Evolutionary conservation across 2,329 filamentous ascomycete species (phyloP), one percentile per base, ranked within the genome.

Genomic region (Aureobasidium sp.): DNA sequence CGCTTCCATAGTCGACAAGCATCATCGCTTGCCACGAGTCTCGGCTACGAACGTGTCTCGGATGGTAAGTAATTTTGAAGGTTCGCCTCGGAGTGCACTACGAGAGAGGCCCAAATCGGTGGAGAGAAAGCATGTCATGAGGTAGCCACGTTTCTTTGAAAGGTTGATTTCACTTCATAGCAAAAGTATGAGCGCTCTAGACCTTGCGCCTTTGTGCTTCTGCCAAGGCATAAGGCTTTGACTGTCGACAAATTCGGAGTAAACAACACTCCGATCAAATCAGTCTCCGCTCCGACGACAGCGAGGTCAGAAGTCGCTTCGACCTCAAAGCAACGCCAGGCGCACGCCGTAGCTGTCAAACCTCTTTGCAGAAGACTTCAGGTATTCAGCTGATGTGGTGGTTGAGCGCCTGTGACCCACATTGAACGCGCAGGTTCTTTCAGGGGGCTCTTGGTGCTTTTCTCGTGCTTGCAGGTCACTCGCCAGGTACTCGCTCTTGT

Each of bases 361-460:
- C 19, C 19, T 22, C 12, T 39, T 39, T 24, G 33, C 49, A 37
- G 33, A 24, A 22, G 31, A 39, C 22, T 31, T 54, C 9, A 29
- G 24, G 17, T 54, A 9, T 15, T 54, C 50, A 54, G 50, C 50
- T 54, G 50, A 24, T 37, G 24, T 19, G 15, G 35, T 53, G 14
- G 50, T 54, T 42, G 50, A 42, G 50, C 50, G 50, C 37, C 50
- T 54, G 22, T 15, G 50, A 54, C 50, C 50, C 50, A 54, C 50
- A 12, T 31, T 37, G 5, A 7, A 15, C 15, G 37, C 37, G 50
- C 37, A 54, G 35, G 19, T 29, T 31, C 37, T 31, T 54, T 9
- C 14, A 31, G 15, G 50, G 37, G 35, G 35, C 24, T 40, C 37
- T 8, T 42, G 14, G 8, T 19, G 37, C 37, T 42, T 37, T 9